phyloP scores from a whole-genome alignment of 257 asterid species.

The Nicotiana knightiana region DNA sequence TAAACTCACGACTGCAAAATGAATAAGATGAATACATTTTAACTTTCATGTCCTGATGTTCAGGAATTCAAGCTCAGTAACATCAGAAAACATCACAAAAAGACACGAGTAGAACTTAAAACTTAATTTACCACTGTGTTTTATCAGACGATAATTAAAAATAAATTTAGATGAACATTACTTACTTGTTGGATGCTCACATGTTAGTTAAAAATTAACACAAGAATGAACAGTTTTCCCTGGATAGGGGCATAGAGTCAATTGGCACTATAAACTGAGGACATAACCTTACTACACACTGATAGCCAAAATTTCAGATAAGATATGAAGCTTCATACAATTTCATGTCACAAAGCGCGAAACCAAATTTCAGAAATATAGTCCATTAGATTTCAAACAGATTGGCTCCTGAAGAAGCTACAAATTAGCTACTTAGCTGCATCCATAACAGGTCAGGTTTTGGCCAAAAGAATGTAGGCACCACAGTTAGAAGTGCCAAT shows the following conservation, averaged over 20 bases:
- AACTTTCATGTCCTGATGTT: slow-evolving; percentile 5
- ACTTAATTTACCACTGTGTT: background rate
- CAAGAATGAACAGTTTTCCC: background rate
- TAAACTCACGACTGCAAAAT: slow-evolving; percentile 87
- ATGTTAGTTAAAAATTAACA: background rate
- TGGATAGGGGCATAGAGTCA: no score
- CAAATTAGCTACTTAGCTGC: background rate
- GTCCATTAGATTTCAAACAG: background rate
- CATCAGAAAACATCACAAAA: background rate
- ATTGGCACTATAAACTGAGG: no score
- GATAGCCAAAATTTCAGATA: no score
- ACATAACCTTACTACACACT: no score
- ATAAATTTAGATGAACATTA: background rate
- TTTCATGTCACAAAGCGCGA: background rate
- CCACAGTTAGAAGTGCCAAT: background rate
- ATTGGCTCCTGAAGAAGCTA: background rate
- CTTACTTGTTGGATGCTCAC: background rate
- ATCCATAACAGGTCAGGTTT: background rate
- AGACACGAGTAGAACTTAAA: background rate
- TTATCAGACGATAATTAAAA: background rate
- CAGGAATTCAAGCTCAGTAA: background rate
- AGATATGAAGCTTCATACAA: no score
- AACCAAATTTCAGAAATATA: background rate
- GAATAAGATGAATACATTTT: slow-evolving; percentile 12
- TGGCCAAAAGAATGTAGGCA: background rate